A percentile compares a stretch with the other conserved stretches of the same genome.
Conservation (phyloP, 805 yeast genomes). For the Myxozyma sirexii region DNA sequence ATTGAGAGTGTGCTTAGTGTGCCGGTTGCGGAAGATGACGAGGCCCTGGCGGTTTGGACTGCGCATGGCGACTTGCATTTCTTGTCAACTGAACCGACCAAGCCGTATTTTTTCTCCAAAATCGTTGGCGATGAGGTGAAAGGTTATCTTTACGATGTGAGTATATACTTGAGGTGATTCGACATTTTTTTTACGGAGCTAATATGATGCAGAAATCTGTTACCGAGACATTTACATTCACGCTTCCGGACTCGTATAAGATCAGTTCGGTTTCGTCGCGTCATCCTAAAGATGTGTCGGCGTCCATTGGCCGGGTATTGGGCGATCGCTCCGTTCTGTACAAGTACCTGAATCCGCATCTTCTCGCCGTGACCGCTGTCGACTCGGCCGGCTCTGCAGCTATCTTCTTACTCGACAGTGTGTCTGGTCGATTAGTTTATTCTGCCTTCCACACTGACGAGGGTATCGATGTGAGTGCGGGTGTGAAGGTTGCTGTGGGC, state of each 20-base stretch:
- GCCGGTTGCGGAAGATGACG: slow-evolving; percentile 8
- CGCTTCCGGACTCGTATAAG: slow-evolving; percentile 42
- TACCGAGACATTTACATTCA: slow-evolving; percentile 47
- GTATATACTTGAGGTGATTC: background rate
- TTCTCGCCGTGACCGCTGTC: slow-evolving; percentile 55
- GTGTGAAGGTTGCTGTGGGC: slow-evolving; percentile 61
- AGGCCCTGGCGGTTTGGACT: slow-evolving; percentile 23
- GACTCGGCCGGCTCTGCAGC: slow-evolving; percentile 43
- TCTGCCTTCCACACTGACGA: slow-evolving; percentile 48
- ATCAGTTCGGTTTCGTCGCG: slow-evolving; percentile 49
- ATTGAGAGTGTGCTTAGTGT: slow-evolving; percentile 16
- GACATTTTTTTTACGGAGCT: background rate
- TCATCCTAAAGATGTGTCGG: slow-evolving; percentile 48
- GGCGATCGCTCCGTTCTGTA: slow-evolving; percentile 75
- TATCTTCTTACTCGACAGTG: slow-evolving; percentile 63
- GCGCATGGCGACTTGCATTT: slow-evolving; percentile 22
- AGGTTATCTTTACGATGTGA: slow-evolving; percentile 30
- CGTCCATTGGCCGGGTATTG: slow-evolving; percentile 68
- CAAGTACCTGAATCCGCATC: slow-evolving; percentile 78
- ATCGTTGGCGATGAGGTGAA: slow-evolving; percentile 18
- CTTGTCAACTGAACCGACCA: slow-evolving; percentile 3
- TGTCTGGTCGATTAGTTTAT: slow-evolving; percentile 66
- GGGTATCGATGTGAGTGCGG: slow-evolving; percentile 47
- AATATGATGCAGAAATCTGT: slow-evolving; percentile 18
- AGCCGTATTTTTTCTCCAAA: slow-evolving; percentile 26